These are phyloP conservation scores for Mortierella sp. DNA, from an alignment of 371 early-diverging fungal species.

Conservation along the genomic window DNA sequence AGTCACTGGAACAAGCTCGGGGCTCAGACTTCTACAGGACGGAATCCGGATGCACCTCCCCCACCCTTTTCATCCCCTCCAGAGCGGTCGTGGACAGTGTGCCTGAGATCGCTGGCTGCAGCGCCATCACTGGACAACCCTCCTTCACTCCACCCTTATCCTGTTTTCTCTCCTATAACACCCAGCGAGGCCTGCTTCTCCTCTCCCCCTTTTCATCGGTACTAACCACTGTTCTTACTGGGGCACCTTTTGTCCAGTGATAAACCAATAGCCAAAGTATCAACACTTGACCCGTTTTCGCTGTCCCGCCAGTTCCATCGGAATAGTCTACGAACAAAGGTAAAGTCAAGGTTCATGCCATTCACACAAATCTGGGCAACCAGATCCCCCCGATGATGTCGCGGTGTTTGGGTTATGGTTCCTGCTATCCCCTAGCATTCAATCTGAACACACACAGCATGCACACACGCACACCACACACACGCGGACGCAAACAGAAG, in stretches of 20 bases:
- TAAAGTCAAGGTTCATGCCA: not conserved
- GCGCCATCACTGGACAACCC: too few relatives aligned
- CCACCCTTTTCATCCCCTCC: not conserved
- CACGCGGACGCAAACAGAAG: too few relatives aligned
- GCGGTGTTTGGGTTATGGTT: not conserved
- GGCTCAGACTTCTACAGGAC: not conserved
- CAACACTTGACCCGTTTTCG: not conserved
- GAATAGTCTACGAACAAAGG: not conserved
- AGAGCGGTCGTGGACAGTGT: too few relatives aligned
- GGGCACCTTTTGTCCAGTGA: too few relatives aligned
- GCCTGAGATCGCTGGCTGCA: not conserved
- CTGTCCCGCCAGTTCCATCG: not conserved
- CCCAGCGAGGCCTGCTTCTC: too few relatives aligned
- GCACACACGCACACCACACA: not conserved
- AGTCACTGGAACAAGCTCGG: not conserved
- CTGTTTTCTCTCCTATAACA: not conserved
- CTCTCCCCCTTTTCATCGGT: too few relatives aligned
- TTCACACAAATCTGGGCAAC: not conserved
- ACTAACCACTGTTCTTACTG: too few relatives aligned
- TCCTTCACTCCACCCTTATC: not conserved
- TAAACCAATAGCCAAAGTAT: too few relatives aligned
- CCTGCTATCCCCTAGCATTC: not conserved
- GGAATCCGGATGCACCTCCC: not conserved
- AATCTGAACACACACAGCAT: not conserved
- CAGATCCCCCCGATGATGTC: not conserved